Base-by-base conservation (phyloP, 768 basidiomycete species). In the Mycena haematopus region DNA sequence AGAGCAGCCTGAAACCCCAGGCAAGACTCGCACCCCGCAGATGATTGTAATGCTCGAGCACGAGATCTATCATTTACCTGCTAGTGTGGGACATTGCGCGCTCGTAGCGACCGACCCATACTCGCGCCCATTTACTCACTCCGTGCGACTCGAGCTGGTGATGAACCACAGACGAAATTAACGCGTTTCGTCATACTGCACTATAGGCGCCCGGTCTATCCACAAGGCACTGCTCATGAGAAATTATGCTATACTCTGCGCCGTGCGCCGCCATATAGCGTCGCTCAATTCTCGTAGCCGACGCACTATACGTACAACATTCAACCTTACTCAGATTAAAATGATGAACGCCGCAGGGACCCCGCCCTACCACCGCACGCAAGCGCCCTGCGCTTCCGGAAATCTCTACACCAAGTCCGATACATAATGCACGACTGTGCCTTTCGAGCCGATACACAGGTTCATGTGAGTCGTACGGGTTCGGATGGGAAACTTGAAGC, bases 221-320 rank as follows among this genome's bases (percentile, higher is more conserved):
- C 44, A 21, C 22, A 45, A 45, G 21, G 44, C 44, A 13, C 44
- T 45, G 40, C 17, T 1, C 29, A 31, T 42, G 40, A 6, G n/a
- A 42, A 42, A 42, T n/a, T 15, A 38, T 38, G 17, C 14, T 17
- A 8, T 15, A 42, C 10, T 42, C 19, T 42, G 44, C 22, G 21
- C 44, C 9, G 9, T 21, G 9, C 15, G 44, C 15, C 42, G 29
- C 42, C 55, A 38, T 4, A 13, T 8, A 50, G 47, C 24, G 33
- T 51, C 49, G 57, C 38, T 40, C 47, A 14, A 51, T 25, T 58
- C 49, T 58, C 49, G 38, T 7, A 46, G 29, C 58, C 58, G 51
- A 60, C 42, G 58, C 44, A 3, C 38, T 15, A 40, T 45, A 45
- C 52, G 52, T 60, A 53, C 58, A 45, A 17, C 25, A 27, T 44